Percentiles rank a stretch among this genome's conserved stretches.
These are phyloP conservation scores for Curvularia sp. DNA, from an alignment of 2,329 filamentous ascomycete genomes.

Conservation along the genomic window DNA sequence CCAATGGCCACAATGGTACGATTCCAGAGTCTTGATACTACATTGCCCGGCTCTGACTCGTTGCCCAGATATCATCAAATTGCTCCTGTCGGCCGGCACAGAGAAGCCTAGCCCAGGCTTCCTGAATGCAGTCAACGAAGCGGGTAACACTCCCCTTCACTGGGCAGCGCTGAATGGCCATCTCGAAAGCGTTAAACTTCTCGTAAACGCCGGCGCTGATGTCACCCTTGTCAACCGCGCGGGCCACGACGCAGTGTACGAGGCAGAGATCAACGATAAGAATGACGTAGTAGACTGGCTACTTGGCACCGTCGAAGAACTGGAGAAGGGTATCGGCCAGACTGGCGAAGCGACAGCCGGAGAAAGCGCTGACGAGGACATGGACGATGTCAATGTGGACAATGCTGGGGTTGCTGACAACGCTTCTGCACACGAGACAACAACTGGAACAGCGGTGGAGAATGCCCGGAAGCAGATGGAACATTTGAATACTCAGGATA, in stretches of 20 bases:
- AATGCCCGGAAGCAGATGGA: slow-evolving; percentile 44
- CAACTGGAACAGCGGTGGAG: slow-evolving; percentile 32
- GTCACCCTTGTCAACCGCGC: slow-evolving; percentile 80
- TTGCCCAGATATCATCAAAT: slow-evolving; percentile 43
- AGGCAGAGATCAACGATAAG: slow-evolving; percentile 59
- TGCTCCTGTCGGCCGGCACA: slow-evolving; percentile 48
- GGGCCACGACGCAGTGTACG: slow-evolving; percentile 70
- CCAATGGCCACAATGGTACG: slow-evolving; percentile 83
- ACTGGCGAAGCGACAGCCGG: slow-evolving; percentile 48
- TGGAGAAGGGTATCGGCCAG: slow-evolving; percentile 48
- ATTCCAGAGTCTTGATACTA: background rate
- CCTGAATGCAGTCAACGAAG: slow-evolving; percentile 74
- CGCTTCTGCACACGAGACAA: slow-evolving; percentile 17
- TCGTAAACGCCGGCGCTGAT: slow-evolving; percentile 79
- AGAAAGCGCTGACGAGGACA: slow-evolving; percentile 28
- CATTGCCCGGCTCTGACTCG: slow-evolving; percentile 27
- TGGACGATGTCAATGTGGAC: slow-evolving; percentile 24
- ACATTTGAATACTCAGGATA: slow-evolving; percentile 35
- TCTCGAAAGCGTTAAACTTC: slow-evolving; percentile 75
- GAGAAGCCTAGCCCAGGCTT: slow-evolving; percentile 52
- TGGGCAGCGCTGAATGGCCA: slow-evolving; percentile 94
- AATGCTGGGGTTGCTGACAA: slow-evolving; percentile 14
- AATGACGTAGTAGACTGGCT: slow-evolving; percentile 57
- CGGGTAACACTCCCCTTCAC: slow-evolving; percentile 90
- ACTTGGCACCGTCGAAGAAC: slow-evolving; percentile 55